phyloP scores from a whole-genome alignment of 441 rosid species.

The Pelargonium cotyledonis region DNA sequence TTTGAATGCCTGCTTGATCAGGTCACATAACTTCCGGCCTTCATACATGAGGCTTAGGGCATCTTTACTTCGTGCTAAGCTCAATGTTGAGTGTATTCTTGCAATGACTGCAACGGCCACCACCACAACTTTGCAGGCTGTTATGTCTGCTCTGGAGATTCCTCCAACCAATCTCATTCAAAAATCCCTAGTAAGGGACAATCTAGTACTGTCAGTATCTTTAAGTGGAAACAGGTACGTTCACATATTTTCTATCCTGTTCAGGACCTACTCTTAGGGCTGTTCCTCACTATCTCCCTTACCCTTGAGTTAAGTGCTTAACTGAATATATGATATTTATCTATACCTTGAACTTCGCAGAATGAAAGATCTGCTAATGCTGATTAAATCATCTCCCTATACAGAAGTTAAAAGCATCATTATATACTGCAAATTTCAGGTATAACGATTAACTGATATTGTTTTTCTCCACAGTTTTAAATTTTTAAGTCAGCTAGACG shows the following conservation, averaged over 20 bases:
- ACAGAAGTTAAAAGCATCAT: constrained; percentile 65
- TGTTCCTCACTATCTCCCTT: not conserved
- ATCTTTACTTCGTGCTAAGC: constrained; percentile 54
- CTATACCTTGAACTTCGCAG: constrained; percentile 33
- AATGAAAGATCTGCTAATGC: constrained; percentile 66
- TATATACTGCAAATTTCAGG: constrained; percentile 97
- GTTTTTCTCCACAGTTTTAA: not conserved
- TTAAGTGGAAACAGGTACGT: constrained; percentile 68
- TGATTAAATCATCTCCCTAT: constrained; percentile 64
- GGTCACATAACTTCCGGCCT: constrained; percentile 97
- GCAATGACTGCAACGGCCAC: constrained; percentile 99
- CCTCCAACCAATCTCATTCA: constrained; percentile 74
- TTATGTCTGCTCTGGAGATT: constrained; percentile 87
- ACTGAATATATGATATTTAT: constrained; percentile 14
- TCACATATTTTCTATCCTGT: constrained; percentile 11
- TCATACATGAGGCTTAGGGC: constrained; percentile 94
- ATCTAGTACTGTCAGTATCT: constrained; percentile 67
- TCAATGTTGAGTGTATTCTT: constrained; percentile 65
- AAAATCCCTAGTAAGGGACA: constrained; percentile 58
- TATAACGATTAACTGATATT: constrained; percentile 14
- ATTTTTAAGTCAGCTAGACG: not conserved
- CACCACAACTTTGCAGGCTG: constrained; percentile 53
- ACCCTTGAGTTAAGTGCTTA: constrained; percentile 1
- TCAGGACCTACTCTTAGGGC: not conserved
- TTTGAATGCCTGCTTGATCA: constrained; percentile 23